Conservation (phyloP, 768 basidiomycete species). For the Porphyrellus cyaneotinctus region DNA sequence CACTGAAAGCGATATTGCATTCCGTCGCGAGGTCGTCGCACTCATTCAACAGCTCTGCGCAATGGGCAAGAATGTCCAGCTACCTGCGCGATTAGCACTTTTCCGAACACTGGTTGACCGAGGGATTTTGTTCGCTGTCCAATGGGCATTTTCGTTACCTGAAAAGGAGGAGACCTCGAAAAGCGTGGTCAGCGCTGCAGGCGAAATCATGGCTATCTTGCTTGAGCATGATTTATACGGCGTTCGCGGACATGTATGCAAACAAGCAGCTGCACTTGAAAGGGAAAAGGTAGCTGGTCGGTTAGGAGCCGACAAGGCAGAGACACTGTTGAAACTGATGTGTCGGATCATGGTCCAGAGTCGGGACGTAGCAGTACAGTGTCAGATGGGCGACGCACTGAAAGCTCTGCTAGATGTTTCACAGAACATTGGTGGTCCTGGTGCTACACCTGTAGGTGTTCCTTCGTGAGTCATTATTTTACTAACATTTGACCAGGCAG, state of each 20-base stretch:
- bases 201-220: constrained; percentile 79
- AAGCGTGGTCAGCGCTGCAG: constrained; percentile 72
- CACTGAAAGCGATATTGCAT: constrained; percentile 49
- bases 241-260: constrained; percentile 79
- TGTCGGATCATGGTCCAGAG: constrained; percentile 76
- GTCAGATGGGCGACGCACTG: constrained; percentile 85
- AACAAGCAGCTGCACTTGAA: constrained; percentile 71
- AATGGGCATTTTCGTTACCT: constrained; percentile 80
- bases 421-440: constrained; percentile 36
- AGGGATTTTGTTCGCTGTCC: constrained; percentile 85
- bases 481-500: constrained; percentile 17
- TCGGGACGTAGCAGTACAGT: constrained; percentile 82
- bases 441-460: constrained; percentile 33
- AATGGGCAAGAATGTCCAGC: constrained; percentile 96
- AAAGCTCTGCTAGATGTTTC: constrained; percentile 80
- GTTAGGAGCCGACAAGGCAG: constrained; percentile 57
- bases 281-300: constrained; percentile 56
- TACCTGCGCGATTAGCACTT: constrained; percentile 77
- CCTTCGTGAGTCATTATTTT: neutral
- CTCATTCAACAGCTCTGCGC: constrained; percentile 89
- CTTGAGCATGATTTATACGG: constrained; percentile 90
- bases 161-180: constrained; percentile 50
- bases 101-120: constrained; percentile 87
- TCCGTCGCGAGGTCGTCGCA: constrained; percentile 73
- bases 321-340: constrained; percentile 72